These are phyloP conservation scores for Aspergillus oerlinghausenensis DNA, from an alignment of 2,329 filamentous ascomycete species.

Conservation along the genomic window DNA sequence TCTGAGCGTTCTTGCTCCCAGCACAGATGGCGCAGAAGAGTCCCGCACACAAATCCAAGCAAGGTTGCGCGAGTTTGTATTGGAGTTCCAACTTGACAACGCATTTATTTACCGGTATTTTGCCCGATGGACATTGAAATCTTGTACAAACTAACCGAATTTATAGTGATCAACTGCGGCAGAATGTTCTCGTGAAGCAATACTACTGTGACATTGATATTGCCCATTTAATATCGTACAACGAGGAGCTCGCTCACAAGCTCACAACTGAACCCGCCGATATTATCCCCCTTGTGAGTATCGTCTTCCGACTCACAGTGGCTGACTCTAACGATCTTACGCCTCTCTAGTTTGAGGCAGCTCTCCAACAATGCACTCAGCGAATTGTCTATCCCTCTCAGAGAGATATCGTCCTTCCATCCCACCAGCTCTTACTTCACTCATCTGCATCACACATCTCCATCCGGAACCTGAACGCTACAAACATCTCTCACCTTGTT, in stretches of 20 bases:
- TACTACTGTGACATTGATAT: conserved; percentile 97
- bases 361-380: conserved; percentile 85
- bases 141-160: conserved; percentile 3
- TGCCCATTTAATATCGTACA: conserved; percentile 90
- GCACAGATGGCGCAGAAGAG: conserved; percentile 62
- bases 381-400: conserved; percentile 83
- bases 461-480: conserved; percentile 88
- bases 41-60: conserved; percentile 68
- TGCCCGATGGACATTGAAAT: conserved; percentile 18
- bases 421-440: conserved; percentile 92
- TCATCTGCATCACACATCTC: conserved; percentile 86
- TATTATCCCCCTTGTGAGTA: conserved; percentile 80
- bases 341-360: conserved; percentile 71
- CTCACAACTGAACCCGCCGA: conserved; percentile 86
- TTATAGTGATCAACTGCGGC: conserved; percentile 81
- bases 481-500: conserved; percentile 89
- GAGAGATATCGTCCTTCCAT: conserved; percentile 65
- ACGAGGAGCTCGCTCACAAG: conserved; percentile 88
- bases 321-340: background rate
- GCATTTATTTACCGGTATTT: conserved; percentile 83
- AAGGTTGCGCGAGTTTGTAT: conserved; percentile 82
- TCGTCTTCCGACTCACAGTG: background rate
- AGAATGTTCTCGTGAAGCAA: conserved; percentile 90
- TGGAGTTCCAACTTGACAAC: conserved; percentile 91
- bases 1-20: conserved; percentile 71